Evolutionary conservation across 1,284 basidiomycete species (phyloP), one percentile per base, ranked within the genome.

Genomic region (Pulveroboletus sp.): DNA sequence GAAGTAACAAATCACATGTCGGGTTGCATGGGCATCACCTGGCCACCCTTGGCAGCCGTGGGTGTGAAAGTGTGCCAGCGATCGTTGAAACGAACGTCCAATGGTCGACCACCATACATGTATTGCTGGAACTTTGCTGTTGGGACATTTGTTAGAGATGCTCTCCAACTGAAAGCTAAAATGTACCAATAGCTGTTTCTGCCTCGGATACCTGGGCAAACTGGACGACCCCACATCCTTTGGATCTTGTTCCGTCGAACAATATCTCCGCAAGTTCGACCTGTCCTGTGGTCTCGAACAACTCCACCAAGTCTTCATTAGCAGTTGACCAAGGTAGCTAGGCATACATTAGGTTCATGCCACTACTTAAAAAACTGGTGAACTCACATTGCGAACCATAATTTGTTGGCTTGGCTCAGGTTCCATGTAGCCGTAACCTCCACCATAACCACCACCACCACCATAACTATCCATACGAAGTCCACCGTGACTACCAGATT

Each of bases 241-340:
- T 96, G 48, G 92, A 94, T 55, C 96, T 85, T 10, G 88, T 86
- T 29, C 91, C 91, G 61, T 98, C 96, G 65, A 91, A 94, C 49
- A 98, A 73, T 63, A 98, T 95, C 74, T 98, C 96, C 12, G 96
- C 96, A 44, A 94, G 78, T 66, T 94, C 90, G 33, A 99, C 96
- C 62, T 89, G 89, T 12, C 96, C 96, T 2, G 95, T 97, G 31
- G 96, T 99, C 78, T 98, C 96, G 69, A 99, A 99, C 31, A 99
- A 78, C 76, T 99, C 96, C 25, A 98, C 96, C 29, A 99, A 78
- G 71, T 99, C 96, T 70, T 98, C 96, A 73, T 98, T 97, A n/a
- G 95, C 93, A 35, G 96, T 99, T 18, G 95, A 98, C 94, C 95
- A 98, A 1, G 96, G 96, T 20, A 99, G 78, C 94, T 98, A 17